Base-by-base conservation (phyloP, 306 rosid genomes). In the Pyrus pyrifolia region DNA sequence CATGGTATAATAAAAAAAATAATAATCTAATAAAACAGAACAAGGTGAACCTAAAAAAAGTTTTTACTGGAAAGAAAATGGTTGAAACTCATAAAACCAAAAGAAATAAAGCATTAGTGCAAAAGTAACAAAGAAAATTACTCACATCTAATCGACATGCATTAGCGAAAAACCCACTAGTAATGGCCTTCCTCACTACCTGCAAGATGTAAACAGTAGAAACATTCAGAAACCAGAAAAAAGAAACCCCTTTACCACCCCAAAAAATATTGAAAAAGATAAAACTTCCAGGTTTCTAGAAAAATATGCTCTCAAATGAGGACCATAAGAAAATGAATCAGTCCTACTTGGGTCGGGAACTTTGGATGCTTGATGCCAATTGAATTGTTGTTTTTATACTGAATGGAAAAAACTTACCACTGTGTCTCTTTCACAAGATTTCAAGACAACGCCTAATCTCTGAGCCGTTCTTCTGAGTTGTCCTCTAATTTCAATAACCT, bases 401-500 rank as follows among this genome's bases (percentile, higher is more conserved):
- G 70, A 22, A n/a, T 7, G n/a, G 52, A 45, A 74, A 5, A 78
- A 57, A 72, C 66, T 72, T 75, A 90, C 98, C 91, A 77, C 87
- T 58, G 85, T 85, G 80, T 94, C 93, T 81, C 89, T 80, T 69
- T 86, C 95, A 76, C 93, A 87, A 58, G 95, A 91, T 85, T 89
- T 91, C 62, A 92, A 80, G 81, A 70, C 81, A 59, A 94, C 68
- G 84, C 97, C 97, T 75, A 94, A 78, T 86, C 96, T 91, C 81
- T 90, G 91, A 30, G 93, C 94, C 75, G 85, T 88, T 88, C 91
- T 85, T 85, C 83, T 88, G 80, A 94, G 96, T 79, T 94, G 98
- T 74, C 84, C 97, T 85, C 98, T 89, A 78, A 92, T 83, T 86
- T 94, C 98, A 74, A 90, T 70, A 57, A 92, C 96, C 76, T 94